phyloP scores from a whole-genome alignment of 2,329 filamentous ascomycete genomes.

The Xylariales sp. region DNA sequence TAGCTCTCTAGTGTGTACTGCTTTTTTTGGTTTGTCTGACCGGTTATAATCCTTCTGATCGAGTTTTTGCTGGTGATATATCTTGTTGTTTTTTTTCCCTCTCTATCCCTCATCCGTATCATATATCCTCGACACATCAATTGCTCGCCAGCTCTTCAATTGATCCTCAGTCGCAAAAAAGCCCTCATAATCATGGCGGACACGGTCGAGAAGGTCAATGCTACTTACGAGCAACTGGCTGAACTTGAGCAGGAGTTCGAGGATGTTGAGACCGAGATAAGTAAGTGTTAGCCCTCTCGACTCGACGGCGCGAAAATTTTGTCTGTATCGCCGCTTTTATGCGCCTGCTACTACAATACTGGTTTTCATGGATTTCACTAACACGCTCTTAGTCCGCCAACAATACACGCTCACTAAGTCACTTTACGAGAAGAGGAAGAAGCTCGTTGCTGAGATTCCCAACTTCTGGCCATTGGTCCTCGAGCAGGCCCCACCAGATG shows the following conservation, averaged over 20 bases:
- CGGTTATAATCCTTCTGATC: slow-evolving; percentile 11
- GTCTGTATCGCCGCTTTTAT: neutral
- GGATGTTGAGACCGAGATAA: slow-evolving; percentile 82
- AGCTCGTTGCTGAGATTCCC: slow-evolving; percentile 76
- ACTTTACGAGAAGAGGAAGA: slow-evolving; percentile 81
- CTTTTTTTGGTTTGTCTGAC: neutral
- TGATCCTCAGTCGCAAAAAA: neutral
- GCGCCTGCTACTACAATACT: neutral
- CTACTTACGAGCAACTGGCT: slow-evolving; percentile 81
- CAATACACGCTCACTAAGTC: slow-evolving; percentile 75
- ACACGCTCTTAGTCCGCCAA: slow-evolving; percentile 70
- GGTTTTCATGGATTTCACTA: slow-evolving; percentile 1
- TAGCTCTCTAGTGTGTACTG: slow-evolving; percentile 6
- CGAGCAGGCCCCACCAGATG: slow-evolving; percentile 84
- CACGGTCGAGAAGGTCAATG: slow-evolving; percentile 39
- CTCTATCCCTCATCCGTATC: neutral
- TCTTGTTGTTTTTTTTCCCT: neutral
- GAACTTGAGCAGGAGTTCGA: slow-evolving; percentile 87
- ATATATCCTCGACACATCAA: neutral
- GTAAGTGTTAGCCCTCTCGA: slow-evolving; percentile 64
- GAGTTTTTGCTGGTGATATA: neutral
- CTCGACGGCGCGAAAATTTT: neutral
- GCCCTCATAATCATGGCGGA: slow-evolving; percentile 39
- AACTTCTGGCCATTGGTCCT: slow-evolving; percentile 97
- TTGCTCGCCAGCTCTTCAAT: neutral